Evolutionary conservation across 352 stramenopile species (phyloP).

Genomic region (Phytophthora colocasiae): DNA sequence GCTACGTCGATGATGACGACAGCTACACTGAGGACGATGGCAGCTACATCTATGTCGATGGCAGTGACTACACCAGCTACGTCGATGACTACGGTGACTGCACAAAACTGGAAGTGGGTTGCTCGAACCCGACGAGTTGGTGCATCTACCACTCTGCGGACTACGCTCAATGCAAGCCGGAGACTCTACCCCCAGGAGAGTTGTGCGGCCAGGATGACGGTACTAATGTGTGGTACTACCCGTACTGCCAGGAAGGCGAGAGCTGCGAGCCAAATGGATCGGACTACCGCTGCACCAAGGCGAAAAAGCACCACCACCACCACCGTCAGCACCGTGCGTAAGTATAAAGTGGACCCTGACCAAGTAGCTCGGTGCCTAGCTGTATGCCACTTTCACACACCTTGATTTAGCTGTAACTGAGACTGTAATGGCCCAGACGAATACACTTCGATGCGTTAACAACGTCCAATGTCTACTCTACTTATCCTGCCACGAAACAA

Average conservation of each 20-base stretch:
- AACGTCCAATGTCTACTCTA: no score
- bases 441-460: conserved; percentile 8
- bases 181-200: conserved; percentile 28
- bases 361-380: background rate
- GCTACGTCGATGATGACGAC: conserved; percentile 18
- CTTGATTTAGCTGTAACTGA: conserved; percentile 12
- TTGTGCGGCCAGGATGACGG: conserved; percentile 42
- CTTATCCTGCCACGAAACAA: background rate
- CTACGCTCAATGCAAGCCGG: conserved; percentile 46
- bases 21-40: conserved; percentile 26
- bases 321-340: conserved; percentile 14
- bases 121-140: conserved; percentile 12
- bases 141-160: conserved; percentile 36
- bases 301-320: conserved; percentile 21
- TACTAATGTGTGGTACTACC: conserved; percentile 42
- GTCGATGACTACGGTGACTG: conserved; percentile 31
- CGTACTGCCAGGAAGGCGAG: conserved; percentile 33
- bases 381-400: background rate
- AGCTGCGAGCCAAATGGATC: conserved; percentile 27
- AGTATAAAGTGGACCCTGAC: conserved; percentile 5
- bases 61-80: conserved; percentile 18
- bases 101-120: conserved; percentile 19
- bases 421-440: background rate
- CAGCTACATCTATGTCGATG: conserved; percentile 14
- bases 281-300: conserved; percentile 35